A percentile compares a stretch with the other conserved stretches of the same genome.
Conservation (phyloP, 2,329 filamentous ascomycete genomes). For the Colletotrichum gloeosporioides region DNA sequence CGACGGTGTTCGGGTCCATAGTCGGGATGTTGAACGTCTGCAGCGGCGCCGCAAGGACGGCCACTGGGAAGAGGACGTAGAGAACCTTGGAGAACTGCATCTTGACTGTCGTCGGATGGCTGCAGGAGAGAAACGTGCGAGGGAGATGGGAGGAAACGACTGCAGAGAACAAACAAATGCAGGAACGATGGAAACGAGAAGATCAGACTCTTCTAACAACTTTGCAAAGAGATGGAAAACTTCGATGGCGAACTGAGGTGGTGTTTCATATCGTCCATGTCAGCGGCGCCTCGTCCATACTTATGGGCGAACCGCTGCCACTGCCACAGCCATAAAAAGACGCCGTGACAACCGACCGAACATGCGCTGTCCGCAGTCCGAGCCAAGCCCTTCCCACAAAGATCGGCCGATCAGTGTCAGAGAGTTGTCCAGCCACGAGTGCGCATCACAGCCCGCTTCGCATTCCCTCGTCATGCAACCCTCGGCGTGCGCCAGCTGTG, state of each 20-base stretch:
- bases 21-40: slow-evolving; percentile 20
- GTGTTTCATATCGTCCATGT: slow-evolving; percentile 1
- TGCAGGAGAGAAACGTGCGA: background rate
- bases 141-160: background rate
- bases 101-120: background rate
- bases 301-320: slow-evolving; percentile 7
- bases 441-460: background rate
- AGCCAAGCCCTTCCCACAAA: slow-evolving; percentile 2
- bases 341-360: background rate
- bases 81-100: slow-evolving; percentile 29
- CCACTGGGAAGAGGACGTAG: slow-evolving; percentile 23
- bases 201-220: background rate
- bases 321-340: background rate
- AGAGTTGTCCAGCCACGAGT: background rate
- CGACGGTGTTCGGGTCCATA: slow-evolving; percentile 11
- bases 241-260: background rate
- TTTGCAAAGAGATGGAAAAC: background rate
- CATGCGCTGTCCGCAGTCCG: slow-evolving; percentile 7
- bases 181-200: background rate
- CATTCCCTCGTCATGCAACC: slow-evolving; percentile 6
- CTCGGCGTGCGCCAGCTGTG: background rate
- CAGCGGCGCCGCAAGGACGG: slow-evolving; percentile 25
- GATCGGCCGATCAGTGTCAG: slow-evolving; percentile 8
- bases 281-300: background rate
- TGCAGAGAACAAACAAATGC: background rate